Percentiles rank a stretch among this genome's conserved stretches.
Evolutionary conservation across 805 yeast genomes (phyloP).

Genomic region (Wickerhamiella dianesei): DNA sequence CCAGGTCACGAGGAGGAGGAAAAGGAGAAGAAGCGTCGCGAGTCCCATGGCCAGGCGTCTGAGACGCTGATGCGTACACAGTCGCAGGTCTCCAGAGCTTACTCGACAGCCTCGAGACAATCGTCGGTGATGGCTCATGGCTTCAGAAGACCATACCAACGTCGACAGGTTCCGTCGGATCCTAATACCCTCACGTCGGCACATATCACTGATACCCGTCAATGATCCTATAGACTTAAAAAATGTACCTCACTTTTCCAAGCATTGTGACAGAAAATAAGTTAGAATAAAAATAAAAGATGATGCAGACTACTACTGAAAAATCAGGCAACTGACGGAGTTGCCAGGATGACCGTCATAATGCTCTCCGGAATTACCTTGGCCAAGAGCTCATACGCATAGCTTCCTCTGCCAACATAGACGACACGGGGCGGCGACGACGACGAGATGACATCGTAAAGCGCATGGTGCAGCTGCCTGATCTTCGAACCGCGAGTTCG

Average conservation of each 20-base stretch:
- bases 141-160: neutral
- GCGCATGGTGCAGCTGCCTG: conserved; percentile 21
- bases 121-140: neutral
- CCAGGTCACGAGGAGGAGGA: neutral
- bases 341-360: conserved; percentile 11
- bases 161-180: neutral
- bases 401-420: conserved; percentile 25
- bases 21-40: neutral
- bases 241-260: no score
- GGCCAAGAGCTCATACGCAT: conserved; percentile 21
- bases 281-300: no score
- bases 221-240: no score
- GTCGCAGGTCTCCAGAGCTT: neutral
- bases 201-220: neutral
- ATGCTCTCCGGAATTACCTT: conserved; percentile 22
- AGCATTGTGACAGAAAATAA: neutral
- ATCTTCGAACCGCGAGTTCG: conserved; percentile 24
- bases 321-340: neutral
- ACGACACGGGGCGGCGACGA: conserved; percentile 21
- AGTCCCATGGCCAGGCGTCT: conserved; percentile 4
- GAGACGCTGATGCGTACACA: conserved; percentile 3
- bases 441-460: conserved; percentile 22
- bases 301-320: neutral
- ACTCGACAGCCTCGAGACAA: neutral
- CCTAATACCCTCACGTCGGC: neutral